A percentile compares a stretch with the other conserved stretches of the same genome.
These are phyloP conservation scores for Panicum hallii DNA, from an alignment of 202 grass and related monocot genomes.

Conservation along the genomic window DNA sequence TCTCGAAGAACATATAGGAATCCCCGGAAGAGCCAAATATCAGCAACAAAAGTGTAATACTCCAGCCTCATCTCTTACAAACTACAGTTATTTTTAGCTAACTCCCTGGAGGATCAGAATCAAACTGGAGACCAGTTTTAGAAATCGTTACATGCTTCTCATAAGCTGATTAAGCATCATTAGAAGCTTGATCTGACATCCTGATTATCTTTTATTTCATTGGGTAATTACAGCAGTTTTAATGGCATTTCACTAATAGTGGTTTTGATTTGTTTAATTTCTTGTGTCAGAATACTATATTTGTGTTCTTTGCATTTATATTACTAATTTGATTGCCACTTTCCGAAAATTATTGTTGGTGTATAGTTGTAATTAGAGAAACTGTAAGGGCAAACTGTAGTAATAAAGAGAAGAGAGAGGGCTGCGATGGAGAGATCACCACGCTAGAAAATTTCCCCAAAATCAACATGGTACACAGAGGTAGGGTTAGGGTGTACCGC, in stretches of 20 bases:
- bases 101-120: no score
- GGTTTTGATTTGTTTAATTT: no score
- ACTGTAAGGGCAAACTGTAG: no score
- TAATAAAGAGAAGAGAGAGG: no score
- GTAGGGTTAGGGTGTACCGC: no score
- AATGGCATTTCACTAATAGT: background rate
- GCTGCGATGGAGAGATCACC: no score
- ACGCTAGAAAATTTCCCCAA: no score
- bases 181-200: background rate
- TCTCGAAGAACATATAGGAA: background rate
- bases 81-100: constrained; percentile 19
- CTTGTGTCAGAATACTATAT: no score
- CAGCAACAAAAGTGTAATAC: constrained; percentile 61
- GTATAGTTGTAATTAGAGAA: no score
- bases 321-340: constrained; percentile 3
- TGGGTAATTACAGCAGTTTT: background rate
- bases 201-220: background rate
- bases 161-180: background rate
- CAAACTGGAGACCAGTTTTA: background rate
- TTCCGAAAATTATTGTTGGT: background rate
- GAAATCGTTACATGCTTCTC: background rate
- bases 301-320: background rate
- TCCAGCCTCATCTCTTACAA: constrained; percentile 35
- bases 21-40: constrained; percentile 20
- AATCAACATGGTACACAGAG: no score